phyloP scores from a whole-genome alignment of 371 early-diverging fungal genomes.

The Syncephalis fuscata region DNA sequence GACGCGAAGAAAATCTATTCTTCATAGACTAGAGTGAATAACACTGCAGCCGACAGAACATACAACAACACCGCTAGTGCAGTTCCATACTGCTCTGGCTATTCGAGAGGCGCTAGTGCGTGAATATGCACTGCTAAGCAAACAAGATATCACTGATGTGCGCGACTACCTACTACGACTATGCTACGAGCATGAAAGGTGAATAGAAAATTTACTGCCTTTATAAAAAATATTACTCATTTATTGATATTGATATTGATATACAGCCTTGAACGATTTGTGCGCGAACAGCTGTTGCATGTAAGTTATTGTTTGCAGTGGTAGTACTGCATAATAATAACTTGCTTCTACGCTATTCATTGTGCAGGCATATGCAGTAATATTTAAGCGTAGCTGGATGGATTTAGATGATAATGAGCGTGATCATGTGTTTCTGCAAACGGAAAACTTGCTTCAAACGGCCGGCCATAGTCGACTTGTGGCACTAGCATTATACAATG shows the following conservation, averaged over 20 bases:
- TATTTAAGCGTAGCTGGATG: conserved; percentile 46
- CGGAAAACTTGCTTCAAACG: neutral
- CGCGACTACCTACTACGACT: conserved; percentile 33
- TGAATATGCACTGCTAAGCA: conserved; percentile 35
- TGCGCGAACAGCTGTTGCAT: conserved; percentile 16
- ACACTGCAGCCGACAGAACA: conserved; percentile 31
- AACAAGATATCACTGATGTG: conserved; percentile 22
- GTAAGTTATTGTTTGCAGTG: conserved; percentile 13
- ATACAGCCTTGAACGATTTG: conserved; percentile 8
- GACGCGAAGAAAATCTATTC: neutral
- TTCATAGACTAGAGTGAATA: no score
- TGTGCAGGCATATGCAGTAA: conserved; percentile 18
- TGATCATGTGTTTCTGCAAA: conserved; percentile 20
- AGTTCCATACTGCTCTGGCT: conserved; percentile 42
- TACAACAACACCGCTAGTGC: conserved; percentile 29
- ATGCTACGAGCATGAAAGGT: conserved; percentile 41
- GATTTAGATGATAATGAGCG: conserved; percentile 32
- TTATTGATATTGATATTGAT: conserved; percentile 18
- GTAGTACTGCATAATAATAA: neutral
- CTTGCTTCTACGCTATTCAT: no score
- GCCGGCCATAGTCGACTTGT: conserved; percentile 5
- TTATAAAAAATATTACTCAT: no score
- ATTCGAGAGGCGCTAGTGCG: conserved; percentile 33
- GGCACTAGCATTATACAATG: conserved; percentile 31
- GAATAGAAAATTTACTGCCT: conserved; percentile 38